Base-by-base conservation (phyloP, 345 rosid genomes). In the Aurinia saxatilis region DNA sequence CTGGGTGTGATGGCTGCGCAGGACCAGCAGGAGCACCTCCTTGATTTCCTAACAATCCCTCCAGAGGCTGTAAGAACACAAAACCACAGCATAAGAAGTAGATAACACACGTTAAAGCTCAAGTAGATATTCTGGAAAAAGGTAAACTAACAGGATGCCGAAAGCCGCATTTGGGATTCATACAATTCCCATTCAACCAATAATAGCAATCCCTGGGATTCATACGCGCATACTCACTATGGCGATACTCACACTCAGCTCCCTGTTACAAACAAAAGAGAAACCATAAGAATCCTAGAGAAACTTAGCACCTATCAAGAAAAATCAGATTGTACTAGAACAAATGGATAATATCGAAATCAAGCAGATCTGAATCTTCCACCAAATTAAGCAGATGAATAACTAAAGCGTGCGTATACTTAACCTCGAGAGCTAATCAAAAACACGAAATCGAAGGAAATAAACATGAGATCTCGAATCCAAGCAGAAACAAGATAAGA, bases 161-260 rank as follows among this genome's bases (percentile, higher is more conserved):
- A 65, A 85, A 90, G 2, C 86, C 91, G 30, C 98, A 92, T 61
- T 90, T 92, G 2, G 85, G 98, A 73, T 92, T 92, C 83, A 87
- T 68, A 70, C 98, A 92, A 60, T 79, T 89, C 4, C 98, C 90
- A 71, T 78, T 87, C 90, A 92, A 65, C 98, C 98, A 92, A 54
- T 35, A 92, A 73, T 81, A 92, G 73, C 98, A 92, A 78, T 90
- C 97, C 73, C 97, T 81, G 10, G 98, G 98, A 45, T 92, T 92
- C 9, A 90, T 71, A 60, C 98, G 84, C 14, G 97, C 98, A 75
- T 80, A 85, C 65, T 92, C 98, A 64, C 98, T 92, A 63, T 92
- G 97, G 10, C 98, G 98, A 73, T 92, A 92, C 78, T 92, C 98
- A 27, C 98, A 90, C 61, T 92, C 98, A 35, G 70, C 73, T 74